Base-by-base conservation (phyloP, 139 green algal species). In the Micractinium sp. region DNA sequence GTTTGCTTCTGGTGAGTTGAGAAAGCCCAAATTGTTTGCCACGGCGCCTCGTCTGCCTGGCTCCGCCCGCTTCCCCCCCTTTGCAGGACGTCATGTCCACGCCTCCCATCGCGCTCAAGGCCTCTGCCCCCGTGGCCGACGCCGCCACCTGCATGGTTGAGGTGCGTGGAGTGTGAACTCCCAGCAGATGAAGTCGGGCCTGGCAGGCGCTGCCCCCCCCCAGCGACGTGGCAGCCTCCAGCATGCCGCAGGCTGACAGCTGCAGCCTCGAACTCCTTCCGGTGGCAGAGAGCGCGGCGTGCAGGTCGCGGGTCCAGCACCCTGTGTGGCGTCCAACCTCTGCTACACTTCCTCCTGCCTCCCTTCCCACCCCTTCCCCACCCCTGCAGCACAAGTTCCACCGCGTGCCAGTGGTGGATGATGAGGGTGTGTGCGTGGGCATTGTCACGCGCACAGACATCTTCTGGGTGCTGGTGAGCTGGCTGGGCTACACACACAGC, bases 361-460 rank as follows among this genome's bases (percentile, higher is more conserved):
- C 74, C 18, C 12, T 22, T 39, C 31, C 31, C 22, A 31, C 73
- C 31, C n/a, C 3, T 76, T 2, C 69, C 29, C 27, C 3, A 13
- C 27, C 69, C 47, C 71, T 38, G 31, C 71, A 94, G 87, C 77
- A 93, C 74, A 94, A 94, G 85, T 78, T 95, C n/a, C 91, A 95
- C 60, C 87, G 92, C 47, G 89, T 95, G 66, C 93, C 93, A 4
- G 79, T 95, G 0, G 91, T 95, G 35, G 91, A 92, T n/a, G 36
- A 89, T 35, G 56, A 81, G 39, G 83, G 73, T 16, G 81, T 76
- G 33, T 87, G 88, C 33, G 39, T 93, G 23, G 93, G 93, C 75
- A 95, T 95, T 25, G 88, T 95, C 15, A 95, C 92, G 16, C 81
- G 93, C 36, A 93, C 91, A 33, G 93, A 95, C 90, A 92, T 95